Evolutionary conservation across 2,329 filamentous ascomycete genomes (phyloP).

Genomic region (Colletotrichum acutatum): DNA sequence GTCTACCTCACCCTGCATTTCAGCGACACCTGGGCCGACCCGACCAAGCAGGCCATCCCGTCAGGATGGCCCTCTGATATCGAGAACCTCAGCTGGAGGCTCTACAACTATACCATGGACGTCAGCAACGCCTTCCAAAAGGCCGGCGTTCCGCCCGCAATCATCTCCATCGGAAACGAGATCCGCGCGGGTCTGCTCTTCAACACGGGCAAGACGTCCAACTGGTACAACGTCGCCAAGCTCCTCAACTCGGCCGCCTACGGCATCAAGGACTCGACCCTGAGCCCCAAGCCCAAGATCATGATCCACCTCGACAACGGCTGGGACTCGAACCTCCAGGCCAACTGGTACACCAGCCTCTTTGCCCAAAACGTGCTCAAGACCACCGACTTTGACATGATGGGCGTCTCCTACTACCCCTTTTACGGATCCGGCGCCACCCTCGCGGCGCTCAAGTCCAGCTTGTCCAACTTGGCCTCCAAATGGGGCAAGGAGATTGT

Average conservation of each 20-base stretch:
- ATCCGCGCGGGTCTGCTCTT: slow-evolving; percentile 75
- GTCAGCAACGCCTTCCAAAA: slow-evolving; percentile 70
- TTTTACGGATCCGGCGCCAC: slow-evolving; percentile 73
- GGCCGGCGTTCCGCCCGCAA: slow-evolving; percentile 64
- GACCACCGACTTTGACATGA: slow-evolving; percentile 72
- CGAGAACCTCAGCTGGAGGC: slow-evolving; percentile 66
- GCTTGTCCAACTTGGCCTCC: slow-evolving; percentile 67
- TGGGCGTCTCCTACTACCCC: slow-evolving; percentile 80
- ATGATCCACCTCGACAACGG: slow-evolving; percentile 82
- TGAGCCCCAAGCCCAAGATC: slow-evolving; percentile 70
- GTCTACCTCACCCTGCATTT: slow-evolving; percentile 74
- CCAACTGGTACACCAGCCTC: slow-evolving; percentile 72
- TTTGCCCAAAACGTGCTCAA: slow-evolving; percentile 61
- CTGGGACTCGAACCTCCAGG: slow-evolving; percentile 76
- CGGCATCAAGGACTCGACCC: slow-evolving; percentile 71
- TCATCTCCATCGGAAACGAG: slow-evolving; percentile 80
- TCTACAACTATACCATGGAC: slow-evolving; percentile 76
- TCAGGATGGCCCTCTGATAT: slow-evolving; percentile 72
- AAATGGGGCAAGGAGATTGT: slow-evolving; percentile 73
- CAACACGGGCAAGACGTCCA: slow-evolving; percentile 67
- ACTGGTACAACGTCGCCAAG: slow-evolving; percentile 68
- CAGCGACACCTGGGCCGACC: slow-evolving; percentile 79
- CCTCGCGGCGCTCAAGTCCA: slow-evolving; percentile 64
- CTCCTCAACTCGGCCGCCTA: slow-evolving; percentile 72
- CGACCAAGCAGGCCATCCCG: slow-evolving; percentile 70